Conservation (phyloP, 345 rosid genomes). For the Boechera divaricarpa region DNA sequence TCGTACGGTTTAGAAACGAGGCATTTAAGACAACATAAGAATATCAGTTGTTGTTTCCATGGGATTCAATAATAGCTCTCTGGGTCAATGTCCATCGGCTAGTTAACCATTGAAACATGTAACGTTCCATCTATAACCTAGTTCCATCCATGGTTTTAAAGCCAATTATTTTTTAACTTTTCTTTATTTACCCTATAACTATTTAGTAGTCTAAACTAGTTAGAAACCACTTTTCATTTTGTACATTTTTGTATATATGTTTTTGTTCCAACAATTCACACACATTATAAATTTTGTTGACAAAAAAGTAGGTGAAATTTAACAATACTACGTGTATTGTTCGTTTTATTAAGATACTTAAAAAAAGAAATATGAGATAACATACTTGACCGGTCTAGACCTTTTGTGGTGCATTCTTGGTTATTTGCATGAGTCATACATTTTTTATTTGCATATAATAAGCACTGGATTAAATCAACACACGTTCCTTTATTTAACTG, state of each 20-base stretch:
- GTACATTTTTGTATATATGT: neutral
- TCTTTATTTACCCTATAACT: neutral
- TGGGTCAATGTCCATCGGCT: conserved; percentile 24
- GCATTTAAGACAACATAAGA: conserved; percentile 26
- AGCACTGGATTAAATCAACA: conserved; percentile 6
- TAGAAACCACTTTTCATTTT: neutral
- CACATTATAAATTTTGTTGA: neutral
- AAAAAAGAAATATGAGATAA: neutral
- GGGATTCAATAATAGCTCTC: conserved; percentile 4
- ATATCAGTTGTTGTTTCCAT: conserved; percentile 11
- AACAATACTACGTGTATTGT: conserved; percentile 4
- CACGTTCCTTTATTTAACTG: conserved; percentile 18
- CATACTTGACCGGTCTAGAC: conserved; percentile 1
- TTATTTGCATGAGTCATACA: conserved; percentile 29
- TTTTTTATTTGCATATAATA: conserved; percentile 14
- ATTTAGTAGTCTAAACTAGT: conserved; percentile 1
- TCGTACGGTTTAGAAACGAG: conserved; percentile 21
- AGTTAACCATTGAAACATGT: neutral
- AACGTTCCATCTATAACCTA: conserved; percentile 6
- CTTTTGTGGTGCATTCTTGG: conserved; percentile 16
- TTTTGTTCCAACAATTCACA: neutral
- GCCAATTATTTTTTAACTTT: neutral
- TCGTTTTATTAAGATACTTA: neutral
- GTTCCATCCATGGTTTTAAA: neutral
- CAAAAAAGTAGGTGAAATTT: neutral